A percentile compares a stretch with the other conserved stretches of the same genome.
These are phyloP conservation scores for Agrocybe chaxingu DNA, from an alignment of 768 basidiomycete genomes.

Conservation along the genomic window DNA sequence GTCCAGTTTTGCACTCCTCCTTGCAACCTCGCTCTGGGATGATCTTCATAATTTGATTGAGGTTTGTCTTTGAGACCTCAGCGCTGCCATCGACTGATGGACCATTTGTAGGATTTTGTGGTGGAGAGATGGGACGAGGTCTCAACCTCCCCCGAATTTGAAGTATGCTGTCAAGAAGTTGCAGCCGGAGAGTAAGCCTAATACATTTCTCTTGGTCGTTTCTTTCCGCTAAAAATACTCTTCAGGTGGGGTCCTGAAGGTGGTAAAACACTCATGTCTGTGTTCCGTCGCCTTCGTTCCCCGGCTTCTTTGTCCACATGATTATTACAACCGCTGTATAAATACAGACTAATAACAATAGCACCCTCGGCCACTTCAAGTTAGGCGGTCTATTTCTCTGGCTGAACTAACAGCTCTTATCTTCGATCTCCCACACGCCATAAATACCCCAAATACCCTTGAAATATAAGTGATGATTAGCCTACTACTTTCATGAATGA, in stretches of 20 bases:
- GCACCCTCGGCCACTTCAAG: too few relatives aligned
- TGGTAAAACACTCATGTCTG: constrained; percentile 61
- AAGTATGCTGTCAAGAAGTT: constrained; percentile 67
- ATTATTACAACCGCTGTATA: not conserved
- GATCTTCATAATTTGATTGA: constrained; percentile 60
- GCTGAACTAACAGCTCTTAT: constrained; percentile 19
- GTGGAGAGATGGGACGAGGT: constrained; percentile 78
- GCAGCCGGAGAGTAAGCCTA: constrained; percentile 67
- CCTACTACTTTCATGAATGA: not conserved
- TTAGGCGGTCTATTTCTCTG: not conserved
- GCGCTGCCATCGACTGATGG: not conserved
- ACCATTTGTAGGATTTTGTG: constrained; percentile 55
- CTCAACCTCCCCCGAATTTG: constrained; percentile 59
- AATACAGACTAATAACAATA: too few relatives aligned
- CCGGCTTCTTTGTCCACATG: constrained; percentile 31
- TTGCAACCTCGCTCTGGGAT: constrained; percentile 68
- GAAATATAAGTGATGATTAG: constrained; percentile 7
- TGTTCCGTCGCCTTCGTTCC: constrained; percentile 66
- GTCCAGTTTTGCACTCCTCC: constrained; percentile 63
- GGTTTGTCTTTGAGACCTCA: constrained; percentile 31
- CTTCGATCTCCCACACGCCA: constrained; percentile 30
- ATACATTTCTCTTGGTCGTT: not conserved
- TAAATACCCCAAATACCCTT: constrained; percentile 30
- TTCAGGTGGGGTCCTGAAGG: constrained; percentile 69
- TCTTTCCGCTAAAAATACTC: constrained; percentile 3